A percentile compares a stretch with the other conserved stretches of the same genome.
phyloP scores from a whole-genome alignment of 352 stramenopile genomes.

The Phytophthora cactorum region DNA sequence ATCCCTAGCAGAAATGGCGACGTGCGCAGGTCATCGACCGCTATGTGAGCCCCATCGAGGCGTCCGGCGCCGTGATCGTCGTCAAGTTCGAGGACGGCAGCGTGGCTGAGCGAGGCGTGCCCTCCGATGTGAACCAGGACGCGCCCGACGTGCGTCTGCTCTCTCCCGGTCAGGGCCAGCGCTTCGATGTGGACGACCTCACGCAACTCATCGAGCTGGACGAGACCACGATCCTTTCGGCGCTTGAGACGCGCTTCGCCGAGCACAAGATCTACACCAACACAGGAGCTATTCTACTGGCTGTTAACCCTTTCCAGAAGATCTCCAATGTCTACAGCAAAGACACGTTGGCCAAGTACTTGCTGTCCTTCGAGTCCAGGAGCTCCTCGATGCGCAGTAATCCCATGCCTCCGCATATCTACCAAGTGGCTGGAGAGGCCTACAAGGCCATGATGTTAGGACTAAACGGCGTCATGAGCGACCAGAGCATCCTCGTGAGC shows the following conservation, averaged over 20 bases:
- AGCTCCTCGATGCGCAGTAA: constrained; percentile 35
- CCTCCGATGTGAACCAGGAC: constrained; percentile 42
- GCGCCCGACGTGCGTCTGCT: constrained; percentile 41
- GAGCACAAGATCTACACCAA: constrained; percentile 89
- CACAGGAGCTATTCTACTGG: constrained; percentile 80
- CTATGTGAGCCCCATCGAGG: constrained; percentile 64
- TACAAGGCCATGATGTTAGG: constrained; percentile 84
- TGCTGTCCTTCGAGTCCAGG: constrained; percentile 64
- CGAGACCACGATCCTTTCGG: constrained; percentile 67
- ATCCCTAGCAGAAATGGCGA: constrained; percentile 49
- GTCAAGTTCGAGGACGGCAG: constrained; percentile 75
- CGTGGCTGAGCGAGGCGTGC: constrained; percentile 50
- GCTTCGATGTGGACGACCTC: constrained; percentile 82
- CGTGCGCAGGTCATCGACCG: constrained; percentile 65
- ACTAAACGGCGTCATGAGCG: constrained; percentile 56
- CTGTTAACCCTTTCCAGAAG: constrained; percentile 87
- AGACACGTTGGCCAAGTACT: constrained; percentile 61
- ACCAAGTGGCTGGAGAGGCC: constrained; percentile 81
- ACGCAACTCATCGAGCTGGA: constrained; percentile 83
- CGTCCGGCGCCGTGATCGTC: constrained; percentile 54
- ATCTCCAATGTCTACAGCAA: constrained; percentile 68
- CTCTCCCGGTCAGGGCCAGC: constrained; percentile 7
- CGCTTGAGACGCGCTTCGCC: constrained; percentile 73
- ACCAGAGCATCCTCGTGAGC: constrained; percentile 88
- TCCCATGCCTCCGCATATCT: constrained; percentile 82